These are phyloP conservation scores for Tanacetum coccineum DNA, from an alignment of 129 eudicot species.

Conservation along the genomic window DNA sequence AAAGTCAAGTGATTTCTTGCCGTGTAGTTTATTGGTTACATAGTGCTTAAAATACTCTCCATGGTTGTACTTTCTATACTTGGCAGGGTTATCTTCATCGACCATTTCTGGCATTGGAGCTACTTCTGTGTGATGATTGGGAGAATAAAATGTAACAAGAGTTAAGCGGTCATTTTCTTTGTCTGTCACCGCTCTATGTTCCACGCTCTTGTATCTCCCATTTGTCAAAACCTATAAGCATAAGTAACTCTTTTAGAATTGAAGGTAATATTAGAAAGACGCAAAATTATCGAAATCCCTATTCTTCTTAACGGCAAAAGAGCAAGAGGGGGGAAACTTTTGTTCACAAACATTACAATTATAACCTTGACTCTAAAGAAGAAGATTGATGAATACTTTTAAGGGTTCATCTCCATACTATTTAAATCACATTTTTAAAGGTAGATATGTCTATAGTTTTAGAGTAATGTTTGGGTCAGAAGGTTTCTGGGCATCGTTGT, in stretches of 20 bases:
- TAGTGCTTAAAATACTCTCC: constrained; percentile 93
- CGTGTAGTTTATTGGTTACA: constrained; percentile 85
- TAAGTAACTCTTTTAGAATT: background rate
- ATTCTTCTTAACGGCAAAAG: too few relatives aligned
- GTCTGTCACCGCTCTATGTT: constrained; percentile 91
- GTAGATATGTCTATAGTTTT: background rate
- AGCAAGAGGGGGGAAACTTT: too few relatives aligned
- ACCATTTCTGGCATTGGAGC: constrained; percentile 73
- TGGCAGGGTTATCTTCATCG: constrained; percentile 57
- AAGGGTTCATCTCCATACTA: too few relatives aligned
- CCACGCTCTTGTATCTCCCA: constrained; percentile 89
- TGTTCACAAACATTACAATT: too few relatives aligned
- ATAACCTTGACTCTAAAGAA: too few relatives aligned
- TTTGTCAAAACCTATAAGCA: constrained; percentile 69
- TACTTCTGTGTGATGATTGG: constrained; percentile 75
- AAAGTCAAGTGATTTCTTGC: constrained; percentile 89
- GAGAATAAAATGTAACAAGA: constrained; percentile 90
- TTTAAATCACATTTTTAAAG: too few relatives aligned
- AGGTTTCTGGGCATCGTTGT: background rate
- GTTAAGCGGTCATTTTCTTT: constrained; percentile 77
- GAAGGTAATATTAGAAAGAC: too few relatives aligned
- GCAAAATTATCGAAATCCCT: too few relatives aligned
- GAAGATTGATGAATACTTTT: too few relatives aligned
- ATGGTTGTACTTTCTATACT: constrained; percentile 87
- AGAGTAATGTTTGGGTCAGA: background rate